Conservation (phyloP, 805 yeast species). For the Torulaspora franciscae region DNA sequence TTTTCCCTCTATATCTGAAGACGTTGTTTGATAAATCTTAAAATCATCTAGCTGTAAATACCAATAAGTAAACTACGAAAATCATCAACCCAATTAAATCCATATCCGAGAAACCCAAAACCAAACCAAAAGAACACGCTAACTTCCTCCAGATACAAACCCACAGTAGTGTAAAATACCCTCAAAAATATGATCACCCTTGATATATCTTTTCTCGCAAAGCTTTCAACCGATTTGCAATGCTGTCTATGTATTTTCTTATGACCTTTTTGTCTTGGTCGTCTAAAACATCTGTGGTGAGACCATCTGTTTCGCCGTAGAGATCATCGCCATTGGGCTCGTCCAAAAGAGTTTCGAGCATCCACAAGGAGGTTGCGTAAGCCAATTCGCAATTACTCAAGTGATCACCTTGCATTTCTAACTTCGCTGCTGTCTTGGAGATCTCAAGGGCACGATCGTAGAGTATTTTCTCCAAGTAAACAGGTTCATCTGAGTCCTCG, state of each 20-base stretch:
- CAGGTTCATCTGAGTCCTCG: constrained; percentile 18
- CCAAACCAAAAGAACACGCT: constrained; percentile 1
- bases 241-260: constrained; percentile 74
- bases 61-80: neutral
- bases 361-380: constrained; percentile 91
- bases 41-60: constrained; percentile 6
- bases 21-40: constrained; percentile 1
- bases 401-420: constrained; percentile 66
- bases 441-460: constrained; percentile 93
- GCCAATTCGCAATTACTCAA: constrained; percentile 71
- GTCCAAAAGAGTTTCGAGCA: constrained; percentile 82
- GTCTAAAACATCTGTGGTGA: constrained; percentile 48
- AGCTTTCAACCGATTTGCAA: constrained; percentile 71
- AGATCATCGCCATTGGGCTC: constrained; percentile 33
- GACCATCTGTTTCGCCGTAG: constrained; percentile 26
- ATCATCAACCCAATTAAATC: neutral
- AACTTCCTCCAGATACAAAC: no score
- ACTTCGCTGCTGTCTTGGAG: constrained; percentile 84
- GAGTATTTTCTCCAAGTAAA: constrained; percentile 75
- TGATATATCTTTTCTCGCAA: constrained; percentile 53
- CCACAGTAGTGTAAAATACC: no score
- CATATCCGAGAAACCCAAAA: neutral
- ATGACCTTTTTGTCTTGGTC: constrained; percentile 70
- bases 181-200: neutral
- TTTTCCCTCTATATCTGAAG: neutral